Conservation (phyloP, 2,329 filamentous ascomycete genomes). For the Ophiostoma quercus region DNA sequence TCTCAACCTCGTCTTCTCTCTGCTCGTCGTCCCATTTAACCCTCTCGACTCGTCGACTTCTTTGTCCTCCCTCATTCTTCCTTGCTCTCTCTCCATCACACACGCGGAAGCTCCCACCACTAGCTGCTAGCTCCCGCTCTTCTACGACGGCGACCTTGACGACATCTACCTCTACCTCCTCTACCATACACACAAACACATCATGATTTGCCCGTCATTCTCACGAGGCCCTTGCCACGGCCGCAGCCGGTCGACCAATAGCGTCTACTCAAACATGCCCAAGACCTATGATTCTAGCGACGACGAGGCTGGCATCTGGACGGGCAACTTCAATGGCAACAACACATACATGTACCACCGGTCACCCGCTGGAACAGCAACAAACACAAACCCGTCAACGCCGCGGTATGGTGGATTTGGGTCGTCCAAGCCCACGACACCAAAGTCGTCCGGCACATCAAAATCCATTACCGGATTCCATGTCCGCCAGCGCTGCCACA, state of each 20-base stretch:
- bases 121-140: conserved; percentile 4
- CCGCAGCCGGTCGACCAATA: conserved; percentile 1
- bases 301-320: conserved; percentile 10
- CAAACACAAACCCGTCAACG: background rate
- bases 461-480: background rate
- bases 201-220: conserved; percentile 12
- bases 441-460: background rate
- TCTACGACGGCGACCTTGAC: background rate
- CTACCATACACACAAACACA: background rate
- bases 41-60: background rate
- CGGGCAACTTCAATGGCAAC: background rate
- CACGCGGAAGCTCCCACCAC: background rate
- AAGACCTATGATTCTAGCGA: conserved; percentile 20
- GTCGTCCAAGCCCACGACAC: background rate
- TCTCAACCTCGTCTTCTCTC: background rate
- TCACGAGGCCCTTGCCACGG: background rate
- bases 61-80: background rate
- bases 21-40: background rate
- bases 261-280: background rate
- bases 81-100: background rate
- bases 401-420: background rate
- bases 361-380: background rate
- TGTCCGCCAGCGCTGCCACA: conserved; percentile 3
- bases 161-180: background rate
- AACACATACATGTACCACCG: conserved; percentile 6